phyloP scores from a whole-genome alignment of 1,284 basidiomycete genomes.

The Cutaneotrichosporon sp. region DNA sequence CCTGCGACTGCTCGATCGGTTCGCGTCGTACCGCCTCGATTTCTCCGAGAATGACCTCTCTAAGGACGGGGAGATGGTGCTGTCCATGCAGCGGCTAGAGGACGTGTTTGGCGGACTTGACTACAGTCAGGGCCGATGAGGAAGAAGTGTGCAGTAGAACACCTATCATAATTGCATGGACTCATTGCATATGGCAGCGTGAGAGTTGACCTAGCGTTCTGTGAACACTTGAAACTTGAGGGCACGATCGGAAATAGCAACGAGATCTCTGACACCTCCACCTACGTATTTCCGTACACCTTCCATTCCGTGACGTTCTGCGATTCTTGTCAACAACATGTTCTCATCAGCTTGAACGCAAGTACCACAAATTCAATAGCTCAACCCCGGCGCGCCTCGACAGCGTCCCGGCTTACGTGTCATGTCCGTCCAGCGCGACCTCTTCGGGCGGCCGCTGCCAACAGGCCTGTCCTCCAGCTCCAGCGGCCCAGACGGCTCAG shows the following conservation, averaged over 20 bases:
- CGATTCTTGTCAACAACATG: neutral
- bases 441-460: slow-evolving; percentile 24
- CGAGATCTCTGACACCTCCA: neutral
- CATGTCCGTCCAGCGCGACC: slow-evolving; percentile 23
- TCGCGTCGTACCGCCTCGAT: slow-evolving; percentile 23
- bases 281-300: neutral
- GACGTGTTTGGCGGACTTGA: slow-evolving; percentile 24
- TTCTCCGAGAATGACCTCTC: slow-evolving; percentile 13
- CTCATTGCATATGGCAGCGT: neutral
- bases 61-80: slow-evolving; percentile 18
- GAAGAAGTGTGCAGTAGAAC: neutral
- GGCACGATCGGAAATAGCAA: neutral
- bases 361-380: neutral
- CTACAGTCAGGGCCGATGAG: neutral
- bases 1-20: slow-evolving; percentile 7
- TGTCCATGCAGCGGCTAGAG: slow-evolving; percentile 17
- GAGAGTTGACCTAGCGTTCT: neutral
- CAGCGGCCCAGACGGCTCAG: neutral
- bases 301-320: neutral
- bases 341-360: neutral
- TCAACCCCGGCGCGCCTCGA: neutral
- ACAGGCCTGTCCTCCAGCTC: neutral
- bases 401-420: neutral
- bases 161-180: slow-evolving; percentile 5
- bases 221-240: neutral